phyloP scores from a whole-genome alignment of 257 asterid genomes.

The Ophiorrhiza pumila region DNA sequence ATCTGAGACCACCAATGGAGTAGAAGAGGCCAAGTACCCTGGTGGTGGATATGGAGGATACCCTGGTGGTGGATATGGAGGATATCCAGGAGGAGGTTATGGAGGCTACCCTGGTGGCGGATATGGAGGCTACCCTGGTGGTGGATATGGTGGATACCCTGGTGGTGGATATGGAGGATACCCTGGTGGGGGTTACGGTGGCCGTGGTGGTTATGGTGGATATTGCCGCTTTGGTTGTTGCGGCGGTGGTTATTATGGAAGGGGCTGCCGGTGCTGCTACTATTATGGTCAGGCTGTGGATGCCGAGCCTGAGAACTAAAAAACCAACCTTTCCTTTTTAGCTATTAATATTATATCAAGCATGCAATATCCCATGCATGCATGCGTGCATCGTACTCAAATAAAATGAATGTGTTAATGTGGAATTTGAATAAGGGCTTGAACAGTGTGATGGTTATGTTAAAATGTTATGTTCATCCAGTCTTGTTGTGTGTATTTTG shows the following conservation, averaged over 20 bases:
- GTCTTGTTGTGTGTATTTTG: no score
- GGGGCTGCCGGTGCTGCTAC: slow-evolving; percentile 22
- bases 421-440: no score
- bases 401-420: no score
- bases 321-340: background rate
- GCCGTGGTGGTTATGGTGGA: background rate
- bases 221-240: background rate
- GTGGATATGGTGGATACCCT: no score
- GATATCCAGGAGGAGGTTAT: background rate
- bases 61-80: background rate
- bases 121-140: background rate
- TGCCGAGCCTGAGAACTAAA: background rate
- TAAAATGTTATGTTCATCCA: no score
- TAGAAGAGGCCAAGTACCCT: slow-evolving; percentile 5
- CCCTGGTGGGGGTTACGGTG: background rate
- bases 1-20: background rate
- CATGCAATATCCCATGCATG: no score
- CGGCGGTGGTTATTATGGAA: background rate
- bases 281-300: slow-evolving; percentile 23
- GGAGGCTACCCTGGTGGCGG: background rate
- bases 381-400: no score
- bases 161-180: no score
- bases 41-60: background rate
- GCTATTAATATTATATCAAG: no score
- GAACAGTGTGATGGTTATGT: no score